These are phyloP conservation scores for Sapria himalayana DNA, from an alignment of 345 rosid genomes.

Conservation along the genomic window DNA sequence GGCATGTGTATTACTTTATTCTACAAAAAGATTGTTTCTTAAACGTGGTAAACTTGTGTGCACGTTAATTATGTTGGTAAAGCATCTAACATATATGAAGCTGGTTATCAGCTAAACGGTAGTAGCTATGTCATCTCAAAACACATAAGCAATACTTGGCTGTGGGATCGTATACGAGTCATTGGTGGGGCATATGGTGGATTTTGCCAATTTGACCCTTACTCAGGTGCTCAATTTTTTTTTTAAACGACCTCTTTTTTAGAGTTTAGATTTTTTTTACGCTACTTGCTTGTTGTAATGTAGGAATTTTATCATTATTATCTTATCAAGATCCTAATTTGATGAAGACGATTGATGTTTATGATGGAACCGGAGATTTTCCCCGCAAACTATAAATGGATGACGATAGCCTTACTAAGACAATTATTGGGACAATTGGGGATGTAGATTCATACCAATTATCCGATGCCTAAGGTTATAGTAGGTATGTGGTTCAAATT, in stretches of 20 bases:
- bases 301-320: slow-evolving; percentile 67
- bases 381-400: slow-evolving; percentile 63
- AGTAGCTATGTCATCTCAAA: slow-evolving; percentile 90
- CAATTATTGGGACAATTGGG: slow-evolving; percentile 90
- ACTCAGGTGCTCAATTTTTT: slow-evolving; percentile 38
- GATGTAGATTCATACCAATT: slow-evolving; percentile 89
- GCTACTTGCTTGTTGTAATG: slow-evolving; percentile 7
- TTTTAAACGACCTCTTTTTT: neutral
- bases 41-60: too few relatives aligned
- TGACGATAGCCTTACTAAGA: slow-evolving; percentile 65
- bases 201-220: slow-evolving; percentile 79
- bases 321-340: slow-evolving; percentile 91
- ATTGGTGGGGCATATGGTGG: slow-evolving; percentile 99
- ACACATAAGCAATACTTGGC: slow-evolving; percentile 73
- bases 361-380: slow-evolving; percentile 72
- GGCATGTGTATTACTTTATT: too few relatives aligned
- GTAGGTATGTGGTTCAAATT: slow-evolving; percentile 56
- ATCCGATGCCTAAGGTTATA: slow-evolving; percentile 96
- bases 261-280: slow-evolving; percentile 4
- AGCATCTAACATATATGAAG: slow-evolving; percentile 58
- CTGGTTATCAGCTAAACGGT: slow-evolving; percentile 66
- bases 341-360: slow-evolving; percentile 69
- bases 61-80: slow-evolving; percentile 97
- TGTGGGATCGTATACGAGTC: slow-evolving; percentile 95
- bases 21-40: too few relatives aligned